Evolutionary conservation across 805 yeast genomes (phyloP).

Genomic region (Ogataea ramenticola): DNA sequence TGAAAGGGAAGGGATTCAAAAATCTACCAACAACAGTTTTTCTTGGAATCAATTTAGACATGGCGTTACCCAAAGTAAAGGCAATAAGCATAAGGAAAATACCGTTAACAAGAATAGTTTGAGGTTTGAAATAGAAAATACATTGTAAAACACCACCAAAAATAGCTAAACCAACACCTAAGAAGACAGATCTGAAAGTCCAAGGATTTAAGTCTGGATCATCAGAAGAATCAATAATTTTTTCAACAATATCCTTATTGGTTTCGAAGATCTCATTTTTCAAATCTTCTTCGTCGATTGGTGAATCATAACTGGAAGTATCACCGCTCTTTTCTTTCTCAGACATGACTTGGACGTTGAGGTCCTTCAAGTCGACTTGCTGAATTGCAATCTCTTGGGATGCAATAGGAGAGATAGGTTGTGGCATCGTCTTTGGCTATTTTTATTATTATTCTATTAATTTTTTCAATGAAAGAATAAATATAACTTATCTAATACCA

Average conservation of each 20-base stretch:
- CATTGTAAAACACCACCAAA: conserved; percentile 29
- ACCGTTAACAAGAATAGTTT: conserved; percentile 26
- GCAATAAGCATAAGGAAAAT: conserved; percentile 27
- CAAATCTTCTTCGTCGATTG: background rate
- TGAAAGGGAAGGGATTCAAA: conserved; percentile 39
- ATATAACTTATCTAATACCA: too few relatives aligned
- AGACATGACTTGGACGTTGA: background rate
- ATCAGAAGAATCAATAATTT: conserved; percentile 24
- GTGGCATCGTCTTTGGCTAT: background rate
- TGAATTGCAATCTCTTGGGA: conserved; percentile 1
- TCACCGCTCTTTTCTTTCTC: background rate
- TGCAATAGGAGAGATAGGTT: conserved; percentile 1
- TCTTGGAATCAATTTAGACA: conserved; percentile 21
- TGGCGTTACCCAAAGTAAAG: conserved; percentile 23
- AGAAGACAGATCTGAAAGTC: conserved; percentile 29
- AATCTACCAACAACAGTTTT: conserved; percentile 9
- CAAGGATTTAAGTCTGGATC: conserved; percentile 30
- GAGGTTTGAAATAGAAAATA: conserved; percentile 29
- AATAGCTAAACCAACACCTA: conserved; percentile 27
- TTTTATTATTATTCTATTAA: too few relatives aligned
- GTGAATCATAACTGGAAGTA: background rate
- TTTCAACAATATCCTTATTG: conserved; percentile 15
- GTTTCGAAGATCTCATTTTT: conserved; percentile 3
- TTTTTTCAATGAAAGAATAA: background rate
- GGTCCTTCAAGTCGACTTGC: background rate